These are phyloP conservation scores for Xylaria polymorpha DNA, from an alignment of 2,329 filamentous ascomycete genomes.

Conservation along the genomic window DNA sequence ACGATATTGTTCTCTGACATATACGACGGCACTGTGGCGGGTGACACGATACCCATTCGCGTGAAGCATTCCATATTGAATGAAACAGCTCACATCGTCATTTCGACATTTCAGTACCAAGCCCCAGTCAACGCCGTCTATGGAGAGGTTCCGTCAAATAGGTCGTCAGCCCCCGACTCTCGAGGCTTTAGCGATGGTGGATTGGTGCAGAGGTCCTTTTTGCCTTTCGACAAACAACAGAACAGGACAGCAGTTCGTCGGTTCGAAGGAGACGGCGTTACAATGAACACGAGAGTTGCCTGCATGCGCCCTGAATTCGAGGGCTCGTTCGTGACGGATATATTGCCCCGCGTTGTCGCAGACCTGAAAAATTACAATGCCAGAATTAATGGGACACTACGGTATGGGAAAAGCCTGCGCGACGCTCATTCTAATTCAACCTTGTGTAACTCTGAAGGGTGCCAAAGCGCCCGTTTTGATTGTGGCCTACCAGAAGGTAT, in stretches of 20 bases:
- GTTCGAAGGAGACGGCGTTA: not conserved
- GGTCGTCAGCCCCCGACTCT: not conserved
- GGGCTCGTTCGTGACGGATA: too few relatives aligned
- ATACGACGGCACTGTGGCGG: too few relatives aligned
- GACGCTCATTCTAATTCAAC: too few relatives aligned
- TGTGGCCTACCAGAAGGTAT: too few relatives aligned
- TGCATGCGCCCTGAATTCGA: not conserved
- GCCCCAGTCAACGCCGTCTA: not conserved
- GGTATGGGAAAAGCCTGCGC: too few relatives aligned
- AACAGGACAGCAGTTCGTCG: not conserved
- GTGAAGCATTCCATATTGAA: not conserved
- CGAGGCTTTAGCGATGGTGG: not conserved
- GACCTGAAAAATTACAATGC: too few relatives aligned
- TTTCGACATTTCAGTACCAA: not conserved
- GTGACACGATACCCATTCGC: not conserved
- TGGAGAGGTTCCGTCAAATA: not conserved
- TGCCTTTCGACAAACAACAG: not conserved
- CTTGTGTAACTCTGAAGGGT: too few relatives aligned
- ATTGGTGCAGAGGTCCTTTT: not conserved
- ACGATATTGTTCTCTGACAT: too few relatives aligned
- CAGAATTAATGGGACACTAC: too few relatives aligned
- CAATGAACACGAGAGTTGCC: not conserved
- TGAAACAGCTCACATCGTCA: too few relatives aligned
- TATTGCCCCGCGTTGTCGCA: too few relatives aligned
- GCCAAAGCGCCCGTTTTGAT: too few relatives aligned